A percentile compares a stretch with the other conserved stretches of the same genome.
Conservation (phyloP, 2,329 filamentous ascomycete genomes). For the Aaosphaeria pasadenensis region DNA sequence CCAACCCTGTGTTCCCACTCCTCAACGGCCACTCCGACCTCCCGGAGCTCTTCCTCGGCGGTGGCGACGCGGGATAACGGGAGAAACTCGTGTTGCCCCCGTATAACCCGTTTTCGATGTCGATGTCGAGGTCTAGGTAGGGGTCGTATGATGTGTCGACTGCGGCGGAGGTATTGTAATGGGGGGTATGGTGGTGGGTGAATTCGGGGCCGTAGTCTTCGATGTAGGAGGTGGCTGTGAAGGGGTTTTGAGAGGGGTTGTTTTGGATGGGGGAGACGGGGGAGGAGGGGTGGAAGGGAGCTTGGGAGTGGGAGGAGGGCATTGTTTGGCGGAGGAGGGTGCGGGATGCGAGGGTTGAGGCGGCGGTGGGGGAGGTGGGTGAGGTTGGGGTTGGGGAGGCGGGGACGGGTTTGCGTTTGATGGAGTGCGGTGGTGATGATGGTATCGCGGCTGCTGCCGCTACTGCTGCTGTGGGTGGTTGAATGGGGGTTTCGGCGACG, state of each 20-base stretch:
- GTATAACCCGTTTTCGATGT: constrained; percentile 26
- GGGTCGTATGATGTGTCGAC: too few relatives aligned
- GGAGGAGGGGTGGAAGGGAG: background rate
- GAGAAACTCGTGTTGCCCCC: constrained; percentile 27
- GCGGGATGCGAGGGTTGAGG: constrained; percentile 9
- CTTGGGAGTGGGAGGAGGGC: background rate
- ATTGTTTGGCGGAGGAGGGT: constrained; percentile 21
- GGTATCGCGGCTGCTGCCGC: background rate
- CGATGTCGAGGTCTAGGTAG: constrained; percentile 7
- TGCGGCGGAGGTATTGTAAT: too few relatives aligned
- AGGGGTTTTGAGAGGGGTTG: constrained; percentile 18
- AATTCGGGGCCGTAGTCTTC: constrained; percentile 34
- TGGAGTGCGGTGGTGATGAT: constrained; percentile 11
- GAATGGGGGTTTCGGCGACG: constrained; percentile 5
- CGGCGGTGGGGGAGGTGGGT: too few relatives aligned
- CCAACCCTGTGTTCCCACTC: constrained; percentile 3
- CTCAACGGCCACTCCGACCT: constrained; percentile 32
- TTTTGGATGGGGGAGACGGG: constrained; percentile 3
- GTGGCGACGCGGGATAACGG: constrained; percentile 13
- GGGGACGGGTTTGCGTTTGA: constrained; percentile 25
- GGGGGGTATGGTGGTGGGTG: background rate
- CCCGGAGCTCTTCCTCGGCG: constrained; percentile 9
- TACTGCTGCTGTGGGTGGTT: constrained; percentile 2
- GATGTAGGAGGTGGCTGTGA: constrained; percentile 22
- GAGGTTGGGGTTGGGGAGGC: background rate